A percentile compares a stretch with the other conserved stretches of the same genome.
Evolutionary conservation across 2,329 filamentous ascomycete genomes (phyloP).

Genomic region (Bipolaris bicolor): DNA sequence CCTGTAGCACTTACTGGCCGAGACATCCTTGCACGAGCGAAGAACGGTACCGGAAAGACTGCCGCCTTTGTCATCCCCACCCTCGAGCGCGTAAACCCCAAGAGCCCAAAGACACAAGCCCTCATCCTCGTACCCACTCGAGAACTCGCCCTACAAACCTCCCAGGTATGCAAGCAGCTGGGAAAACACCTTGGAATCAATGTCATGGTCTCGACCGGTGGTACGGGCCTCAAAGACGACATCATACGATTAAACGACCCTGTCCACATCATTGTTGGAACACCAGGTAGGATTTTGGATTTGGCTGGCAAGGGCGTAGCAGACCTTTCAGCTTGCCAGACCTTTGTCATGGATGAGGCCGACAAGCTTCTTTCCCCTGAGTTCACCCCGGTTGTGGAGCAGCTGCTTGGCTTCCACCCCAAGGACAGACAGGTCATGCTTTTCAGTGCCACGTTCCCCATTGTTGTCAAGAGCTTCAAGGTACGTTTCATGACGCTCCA

Average conservation of each 20-base stretch:
- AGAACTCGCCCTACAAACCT: slow-evolving; percentile 97
- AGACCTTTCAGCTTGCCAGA: slow-evolving; percentile 92
- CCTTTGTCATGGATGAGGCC: slow-evolving; percentile 99
- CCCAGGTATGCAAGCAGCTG: slow-evolving; percentile 97
- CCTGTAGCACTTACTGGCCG: slow-evolving; percentile 93
- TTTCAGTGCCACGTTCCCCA: slow-evolving; percentile 95
- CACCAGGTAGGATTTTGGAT: slow-evolving; percentile 94
- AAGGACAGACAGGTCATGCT: slow-evolving; percentile 99
- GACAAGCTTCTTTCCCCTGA: slow-evolving; percentile 97
- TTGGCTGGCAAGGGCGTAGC: slow-evolving; percentile 95
- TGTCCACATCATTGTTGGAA: slow-evolving; percentile 97
- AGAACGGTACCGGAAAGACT: slow-evolving; percentile 98
- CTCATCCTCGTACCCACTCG: slow-evolving; percentile 95
- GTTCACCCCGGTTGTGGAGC: slow-evolving; percentile 97
- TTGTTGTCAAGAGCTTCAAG: slow-evolving; percentile 96
- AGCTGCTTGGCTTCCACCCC: slow-evolving; percentile 91
- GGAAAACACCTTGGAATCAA: slow-evolving; percentile 97
- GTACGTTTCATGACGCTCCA: slow-evolving; percentile 33
- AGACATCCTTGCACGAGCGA: slow-evolving; percentile 93
- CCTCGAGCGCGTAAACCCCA: slow-evolving; percentile 94
- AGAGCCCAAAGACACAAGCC: slow-evolving; percentile 94
- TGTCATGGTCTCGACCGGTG: slow-evolving; percentile 98
- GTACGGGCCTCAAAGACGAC: slow-evolving; percentile 92
- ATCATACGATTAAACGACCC: slow-evolving; percentile 93
- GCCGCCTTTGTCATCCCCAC: slow-evolving; percentile 97